Percentiles rank a stretch among this genome's conserved stretches.
These are phyloP conservation scores for Suhomyces coccinellae DNA, from an alignment of 1,139 yeast genomes.

Conservation along the genomic window DNA sequence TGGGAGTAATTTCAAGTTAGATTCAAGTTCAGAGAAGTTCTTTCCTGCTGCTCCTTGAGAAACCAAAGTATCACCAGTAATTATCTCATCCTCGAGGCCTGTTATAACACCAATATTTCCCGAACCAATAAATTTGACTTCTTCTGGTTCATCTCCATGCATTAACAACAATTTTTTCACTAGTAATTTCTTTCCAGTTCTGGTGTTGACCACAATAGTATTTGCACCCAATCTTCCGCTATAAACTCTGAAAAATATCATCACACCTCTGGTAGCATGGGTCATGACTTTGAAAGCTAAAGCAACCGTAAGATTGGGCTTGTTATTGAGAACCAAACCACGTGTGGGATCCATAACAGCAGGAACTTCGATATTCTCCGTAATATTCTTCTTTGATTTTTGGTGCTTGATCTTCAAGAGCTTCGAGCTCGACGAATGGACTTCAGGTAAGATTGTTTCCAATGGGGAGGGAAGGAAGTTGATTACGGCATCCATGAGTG, in stretches of 20 bases:
- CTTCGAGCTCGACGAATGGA: constrained; percentile 30
- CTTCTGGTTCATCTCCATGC: constrained; percentile 87
- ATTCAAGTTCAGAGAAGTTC: constrained; percentile 51
- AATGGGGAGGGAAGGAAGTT: constrained; percentile 81
- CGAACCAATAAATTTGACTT: constrained; percentile 57
- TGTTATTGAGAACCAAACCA: constrained; percentile 56
- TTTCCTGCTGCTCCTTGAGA: constrained; percentile 48
- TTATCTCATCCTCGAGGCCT: constrained; percentile 66
- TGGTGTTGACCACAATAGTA: constrained; percentile 62
- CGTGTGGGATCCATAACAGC: constrained; percentile 37
- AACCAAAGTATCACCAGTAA: constrained; percentile 89
- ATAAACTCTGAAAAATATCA: constrained; percentile 87
- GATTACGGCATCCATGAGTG: constrained; percentile 79
- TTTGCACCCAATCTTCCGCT: constrained; percentile 72
- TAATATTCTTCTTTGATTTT: constrained; percentile 15
- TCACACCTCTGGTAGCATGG: constrained; percentile 78
- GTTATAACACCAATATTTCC: constrained; percentile 93
- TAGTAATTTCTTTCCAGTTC: constrained; percentile 66
- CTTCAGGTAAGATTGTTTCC: constrained; percentile 60
- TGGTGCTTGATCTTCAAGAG: constrained; percentile 14
- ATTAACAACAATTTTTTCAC: constrained; percentile 71
- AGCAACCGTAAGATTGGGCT: constrained; percentile 66
- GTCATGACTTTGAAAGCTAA: constrained; percentile 89
- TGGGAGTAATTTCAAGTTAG: constrained; percentile 62
- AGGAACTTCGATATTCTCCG: constrained; percentile 27